Base-by-base conservation (phyloP, 2,329 filamentous ascomycete species). In the Beauveria varroae region DNA sequence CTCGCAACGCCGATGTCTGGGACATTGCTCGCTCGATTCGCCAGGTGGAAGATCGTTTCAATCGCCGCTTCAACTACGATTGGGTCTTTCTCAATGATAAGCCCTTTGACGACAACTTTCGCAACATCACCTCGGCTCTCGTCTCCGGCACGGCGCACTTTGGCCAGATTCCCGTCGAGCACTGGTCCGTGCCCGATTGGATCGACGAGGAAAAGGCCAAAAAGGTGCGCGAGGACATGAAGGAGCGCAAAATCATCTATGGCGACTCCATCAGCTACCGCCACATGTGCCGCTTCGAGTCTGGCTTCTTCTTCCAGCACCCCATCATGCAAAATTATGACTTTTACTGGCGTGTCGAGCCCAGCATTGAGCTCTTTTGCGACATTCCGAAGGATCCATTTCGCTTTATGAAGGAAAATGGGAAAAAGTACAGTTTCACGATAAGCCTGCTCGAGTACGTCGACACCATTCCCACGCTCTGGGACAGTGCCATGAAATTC, bases 221-320 rank as follows among this genome's bases (percentile, higher is more conserved):
- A 71, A 89, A 91, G 75, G 92, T 95, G 63, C 90, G 95, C 64
- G 88, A 97, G 78, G 91, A 97, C 69, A 99, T 99, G 95, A 86
- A 85, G 61, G 84, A 91, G 74, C 86, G 88, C 73, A 96, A 97
- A 79, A 96, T 99, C 75, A 99, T 99, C 76, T 99, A 99, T 73
- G 95, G 95, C 64, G 95, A 98, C 76, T 96, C 92, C 12, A 79
- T 96, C 77, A 96, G 91, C 78, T 99, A 99, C 80, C 87, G 95
- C 65, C 96, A 99, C 81, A 99, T 99, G 95, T 99, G 95, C 78
- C 91, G 95, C 66, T 99, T 96, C 73, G 95, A 99, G 77, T 98
- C 93, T 8, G 95, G 95, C 44, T 99, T 99, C 83, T 99, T 99
- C 83, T 99, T 98, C 86, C 91, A 89, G 64, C 95, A 99, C 74